These are phyloP conservation scores for Dalbergia oliveri DNA, from an alignment of 306 rosid species.

Conservation along the genomic window DNA sequence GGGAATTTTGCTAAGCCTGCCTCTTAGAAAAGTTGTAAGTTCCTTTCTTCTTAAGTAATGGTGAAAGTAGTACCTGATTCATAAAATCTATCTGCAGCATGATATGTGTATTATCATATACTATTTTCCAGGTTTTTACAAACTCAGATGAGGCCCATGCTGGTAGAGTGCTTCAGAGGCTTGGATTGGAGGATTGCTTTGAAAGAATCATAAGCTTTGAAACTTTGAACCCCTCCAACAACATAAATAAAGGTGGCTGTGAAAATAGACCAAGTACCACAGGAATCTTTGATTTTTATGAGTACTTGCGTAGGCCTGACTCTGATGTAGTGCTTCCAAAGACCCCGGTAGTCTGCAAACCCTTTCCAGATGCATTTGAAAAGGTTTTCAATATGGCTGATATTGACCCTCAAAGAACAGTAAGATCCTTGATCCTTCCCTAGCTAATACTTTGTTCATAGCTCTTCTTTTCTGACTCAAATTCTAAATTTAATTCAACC, in stretches of 20 bases:
- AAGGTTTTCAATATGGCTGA: conserved; percentile 69
- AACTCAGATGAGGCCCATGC: conserved; percentile 77
- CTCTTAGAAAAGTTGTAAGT: conserved; percentile 76
- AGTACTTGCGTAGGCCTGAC: conserved; percentile 53
- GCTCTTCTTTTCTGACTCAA: neutral
- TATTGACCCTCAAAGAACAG: conserved; percentile 76
- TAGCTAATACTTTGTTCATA: neutral
- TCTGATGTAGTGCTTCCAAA: conserved; percentile 55
- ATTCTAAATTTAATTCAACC: neutral
- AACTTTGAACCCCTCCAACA: conserved; percentile 64
- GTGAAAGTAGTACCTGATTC: neutral
- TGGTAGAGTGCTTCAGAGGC: conserved; percentile 69
- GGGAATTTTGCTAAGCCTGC: conserved; percentile 75
- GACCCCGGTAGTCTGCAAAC: conserved; percentile 84
- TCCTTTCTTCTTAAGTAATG: conserved; percentile 25
- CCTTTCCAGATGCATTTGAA: conserved; percentile 68
- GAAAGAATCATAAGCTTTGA: conserved; percentile 82
- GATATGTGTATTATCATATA: neutral
- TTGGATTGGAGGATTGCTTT: conserved; percentile 91
- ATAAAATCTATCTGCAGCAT: conserved; percentile 4
- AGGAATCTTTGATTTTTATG: conserved; percentile 50
- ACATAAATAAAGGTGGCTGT: conserved; percentile 33
- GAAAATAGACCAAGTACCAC: conserved; percentile 27
- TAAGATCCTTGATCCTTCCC: conserved; percentile 47
- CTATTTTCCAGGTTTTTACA: conserved; percentile 65